Evolutionary conservation across 768 basidiomycete species (phyloP), one percentile per base, ranked within the genome.

Genomic region (Chalciporus pseudorubinellus): DNA sequence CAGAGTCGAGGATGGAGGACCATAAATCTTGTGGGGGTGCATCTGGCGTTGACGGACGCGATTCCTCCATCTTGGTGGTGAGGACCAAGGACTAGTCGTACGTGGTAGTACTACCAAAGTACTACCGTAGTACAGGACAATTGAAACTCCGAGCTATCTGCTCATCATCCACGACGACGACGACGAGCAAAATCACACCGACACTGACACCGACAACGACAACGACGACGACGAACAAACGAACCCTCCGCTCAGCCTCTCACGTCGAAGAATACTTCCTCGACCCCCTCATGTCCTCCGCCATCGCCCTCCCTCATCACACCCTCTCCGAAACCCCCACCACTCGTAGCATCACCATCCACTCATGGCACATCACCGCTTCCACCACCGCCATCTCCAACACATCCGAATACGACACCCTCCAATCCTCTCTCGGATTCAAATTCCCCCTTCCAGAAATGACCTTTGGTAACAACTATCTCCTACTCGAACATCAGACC

Each of bases 1-100:
- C 86, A 12, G 87, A 85, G 70, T 94, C 85, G 5, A 98, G 78
- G 59, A 98, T 98, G 12, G 90, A 89, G 3, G 85, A 88, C 95
- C 95, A 98, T 36, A 98, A 73, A 60, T 95, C 89, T 58, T 84
- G 81, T 0, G 87, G 87, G 5, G 85, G 86, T 14, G 82, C 79
- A 41, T 83, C 84, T 52, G 88, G 88, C 20, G 86, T 78, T n/a
- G 84, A 78, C 19, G 85, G 74, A 39, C 87, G 81, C 53, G 76
- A 78, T 18, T 66, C 70, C 26, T 70, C 63, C 75, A 76, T 75
- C 47, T 52, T 58, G 16, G n/a, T n/a, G n/a, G n/a, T 7, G 16
- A 34, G 12, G 29, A 21, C 42, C 4, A 16, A 19, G 36, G 29
- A 42, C 46, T 21, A 20, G 46, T 33, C 31, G 29, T 29, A 29